Base-by-base conservation (phyloP, 441 rosid genomes). In the Adansonia rubrostipa region DNA sequence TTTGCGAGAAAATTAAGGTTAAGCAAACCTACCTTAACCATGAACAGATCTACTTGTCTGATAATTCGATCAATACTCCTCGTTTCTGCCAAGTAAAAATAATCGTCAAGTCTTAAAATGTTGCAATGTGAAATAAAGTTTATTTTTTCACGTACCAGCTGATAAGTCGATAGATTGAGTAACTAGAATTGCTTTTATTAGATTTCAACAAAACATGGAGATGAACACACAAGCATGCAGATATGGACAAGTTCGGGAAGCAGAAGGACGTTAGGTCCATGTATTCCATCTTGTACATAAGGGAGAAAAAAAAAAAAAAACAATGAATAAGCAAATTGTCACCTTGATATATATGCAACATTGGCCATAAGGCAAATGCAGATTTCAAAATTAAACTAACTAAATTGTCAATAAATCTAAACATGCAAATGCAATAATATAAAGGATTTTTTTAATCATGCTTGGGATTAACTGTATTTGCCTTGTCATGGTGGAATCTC, bases 401-500 rank as follows among this genome's bases (percentile, higher is more conserved):
- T 50, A 4, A 48, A 50, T 48, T 50, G 44, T 24, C 40, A 48
- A 70, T 70, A 24, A 50, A 50, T 70, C 74, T 50, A 15, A 53
- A 70, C 44, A 70, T 77, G 79, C 68, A 65, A 78, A 70, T 74
- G 84, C 82, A 45, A 22, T 50, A 50, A 0, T 75, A 45, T 51
- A 47, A 36, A 72, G 58, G 76, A 78, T 77, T 42, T n/a, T 73
- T 84, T 71, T 83, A 61, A 33, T 81, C 79, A 73, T 28, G 74
- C 75, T 80, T 80, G 6, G 84, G 53, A 63, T 77, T 62, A 53
- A 81, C 77, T 20, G 82, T 36, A 74, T 84, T 86, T 10, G 85
- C 85, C 79, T 85, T 83, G 44, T 76, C 81, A 67, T 87, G 97
- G 86, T 77, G 88, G 85, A 97, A 92, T 85, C 79, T 91, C 83